Base-by-base conservation (phyloP, 148 eudicot genomes). In the Rheum nobile region DNA sequence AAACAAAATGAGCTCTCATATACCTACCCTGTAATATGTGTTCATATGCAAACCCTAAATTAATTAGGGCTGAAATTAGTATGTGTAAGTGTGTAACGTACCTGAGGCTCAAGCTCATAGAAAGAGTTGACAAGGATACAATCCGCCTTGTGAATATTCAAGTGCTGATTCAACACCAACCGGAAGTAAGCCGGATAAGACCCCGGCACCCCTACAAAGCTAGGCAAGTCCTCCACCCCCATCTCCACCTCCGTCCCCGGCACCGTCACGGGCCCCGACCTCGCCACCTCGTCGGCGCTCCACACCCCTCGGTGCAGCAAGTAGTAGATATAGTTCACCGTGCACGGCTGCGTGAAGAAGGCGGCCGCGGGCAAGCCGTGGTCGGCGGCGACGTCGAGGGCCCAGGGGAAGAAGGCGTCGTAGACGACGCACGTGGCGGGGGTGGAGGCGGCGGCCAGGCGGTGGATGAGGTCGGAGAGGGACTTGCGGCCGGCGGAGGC, bases 371-470 rank as follows among this genome's bases (percentile, higher is more conserved):
- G 8, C 13, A 84, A 13, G 1, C 88, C 87, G 19, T 73, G 4
- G 1, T 67, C 9, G 6, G 13, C 79, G 0, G 80, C 86, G n/a
- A 85, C 77, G 7, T 84, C 83, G 17, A 87, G 75, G 24, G 77
- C 81, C 89, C 89, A 89, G 12, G 94, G 85, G 78, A 75, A 72
- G 2, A 79, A 19, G 1, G 94, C 65, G 24, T 89, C 94, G 68
- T 85, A 89, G 16, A 87, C 76, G 0, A 89, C 78, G 22, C 76
- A 74, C 13, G 59, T 59, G 34, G 17, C 28, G 17, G 76, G 76
- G 16, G 28, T 11, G 28, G 46, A 2, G 47, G 54, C 16, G 5
- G 19, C 10, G 10, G 70, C 16, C 37, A 28, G 37, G 3, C 31
- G 43, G 10, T 21, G 14, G 69, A 74, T 39, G 39, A 74, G 76